Conservation (phyloP, 2,329 filamentous ascomycete species). For the Ascochyta clinopodiicola region DNA sequence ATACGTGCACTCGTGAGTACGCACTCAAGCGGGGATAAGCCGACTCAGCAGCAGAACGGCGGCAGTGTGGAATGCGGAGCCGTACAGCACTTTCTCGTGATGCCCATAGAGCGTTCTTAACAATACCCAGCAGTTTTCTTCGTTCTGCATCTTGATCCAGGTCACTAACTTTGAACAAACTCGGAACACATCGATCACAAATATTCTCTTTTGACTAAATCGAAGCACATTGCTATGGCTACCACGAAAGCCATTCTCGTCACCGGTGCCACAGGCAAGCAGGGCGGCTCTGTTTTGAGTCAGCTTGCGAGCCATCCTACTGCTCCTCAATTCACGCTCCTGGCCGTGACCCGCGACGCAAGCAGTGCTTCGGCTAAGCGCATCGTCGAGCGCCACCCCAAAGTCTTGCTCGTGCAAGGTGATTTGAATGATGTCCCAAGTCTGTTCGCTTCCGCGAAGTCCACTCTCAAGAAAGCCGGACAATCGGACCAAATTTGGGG, state of each 20-base stretch:
- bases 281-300: slow-evolving; percentile 54
- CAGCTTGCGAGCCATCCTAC: slow-evolving; percentile 49
- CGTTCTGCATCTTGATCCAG: background rate
- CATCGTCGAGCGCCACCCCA: slow-evolving; percentile 54
- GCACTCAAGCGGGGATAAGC: slow-evolving; percentile 13
- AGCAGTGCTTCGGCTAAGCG: slow-evolving; percentile 59
- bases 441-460: slow-evolving; percentile 58
- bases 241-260: slow-evolving; percentile 52
- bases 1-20: slow-evolving; percentile 1
- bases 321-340: slow-evolving; percentile 55
- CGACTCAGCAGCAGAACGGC: slow-evolving; percentile 2
- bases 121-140: background rate
- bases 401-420: slow-evolving; percentile 64
- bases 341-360: slow-evolving; percentile 66
- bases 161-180: background rate
- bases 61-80: slow-evolving; percentile 12
- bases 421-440: slow-evolving; percentile 59
- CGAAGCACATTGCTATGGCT: slow-evolving; percentile 28
- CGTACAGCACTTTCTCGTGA: slow-evolving; percentile 4
- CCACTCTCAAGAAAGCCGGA: slow-evolving; percentile 43
- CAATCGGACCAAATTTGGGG: slow-evolving; percentile 58
- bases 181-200: background rate
- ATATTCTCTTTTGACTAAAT: background rate
- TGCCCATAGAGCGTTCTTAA: background rate
- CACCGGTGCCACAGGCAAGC: slow-evolving; percentile 56